Percentiles rank a stretch among this genome's conserved stretches.
These are phyloP conservation scores for Xerocomellus amylosporus DNA, from an alignment of 768 basidiomycete species.

Conservation along the genomic window DNA sequence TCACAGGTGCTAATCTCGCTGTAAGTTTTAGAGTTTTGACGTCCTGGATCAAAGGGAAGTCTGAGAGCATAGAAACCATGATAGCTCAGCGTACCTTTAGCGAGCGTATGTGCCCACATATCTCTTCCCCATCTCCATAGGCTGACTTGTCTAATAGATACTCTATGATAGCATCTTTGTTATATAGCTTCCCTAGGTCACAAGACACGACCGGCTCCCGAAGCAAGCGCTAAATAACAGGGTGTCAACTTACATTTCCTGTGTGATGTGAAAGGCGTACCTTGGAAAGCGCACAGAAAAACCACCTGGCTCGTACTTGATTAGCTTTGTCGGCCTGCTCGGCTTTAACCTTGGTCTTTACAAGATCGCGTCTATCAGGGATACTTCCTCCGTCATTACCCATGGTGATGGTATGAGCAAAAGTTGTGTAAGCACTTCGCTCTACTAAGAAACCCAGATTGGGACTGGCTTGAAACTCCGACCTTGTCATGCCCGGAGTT, in stretches of 20 bases:
- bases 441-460: slow-evolving; percentile 4
- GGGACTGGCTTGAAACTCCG: slow-evolving; percentile 1
- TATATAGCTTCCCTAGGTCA: slow-evolving; percentile 91
- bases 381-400: slow-evolving; percentile 90
- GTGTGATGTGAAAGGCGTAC: slow-evolving; percentile 36
- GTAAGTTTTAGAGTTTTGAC: slow-evolving; percentile 82
- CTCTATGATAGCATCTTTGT: slow-evolving; percentile 92
- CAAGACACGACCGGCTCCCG: slow-evolving; percentile 90
- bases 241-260: background rate
- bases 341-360: slow-evolving; percentile 70
- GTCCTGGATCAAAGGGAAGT: slow-evolving; percentile 51
- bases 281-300: slow-evolving; percentile 95
- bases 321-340: slow-evolving; percentile 91
- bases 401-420: slow-evolving; percentile 43
- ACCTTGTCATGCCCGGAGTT: background rate
- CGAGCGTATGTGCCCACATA: slow-evolving; percentile 89
- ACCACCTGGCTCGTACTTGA: slow-evolving; percentile 83
- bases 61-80: background rate
- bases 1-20: slow-evolving; percentile 54
- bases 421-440: background rate
- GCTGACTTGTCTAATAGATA: slow-evolving; percentile 78
- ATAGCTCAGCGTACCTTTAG: slow-evolving; percentile 63
- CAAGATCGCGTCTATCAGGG: slow-evolving; percentile 78
- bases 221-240: slow-evolving; percentile 61
- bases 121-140: slow-evolving; percentile 88